These are phyloP conservation scores for Hyaloperonospora arabidopsidis DNA, from an alignment of 352 stramenopile species.

Conservation along the genomic window DNA sequence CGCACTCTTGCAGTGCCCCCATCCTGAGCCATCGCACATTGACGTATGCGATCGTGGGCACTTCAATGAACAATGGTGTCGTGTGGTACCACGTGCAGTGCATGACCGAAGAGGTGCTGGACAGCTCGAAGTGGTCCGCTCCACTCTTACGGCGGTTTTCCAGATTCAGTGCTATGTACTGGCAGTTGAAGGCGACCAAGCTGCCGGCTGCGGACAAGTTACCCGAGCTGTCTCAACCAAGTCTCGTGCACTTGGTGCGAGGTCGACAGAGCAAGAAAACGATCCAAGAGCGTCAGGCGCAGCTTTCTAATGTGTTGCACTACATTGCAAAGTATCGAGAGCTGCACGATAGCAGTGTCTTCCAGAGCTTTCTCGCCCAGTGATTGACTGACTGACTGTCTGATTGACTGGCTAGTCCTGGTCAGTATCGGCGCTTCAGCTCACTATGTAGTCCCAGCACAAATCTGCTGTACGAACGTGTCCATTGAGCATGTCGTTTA, in stretches of 20 bases:
- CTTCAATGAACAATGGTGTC: conserved; percentile 26
- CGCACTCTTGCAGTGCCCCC: conserved; percentile 5
- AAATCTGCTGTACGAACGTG: conserved; percentile 15
- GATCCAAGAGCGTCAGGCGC: conserved; percentile 36
- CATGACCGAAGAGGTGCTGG: conserved; percentile 21
- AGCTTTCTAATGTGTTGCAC: conserved; percentile 40
- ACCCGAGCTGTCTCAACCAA: conserved; percentile 30
- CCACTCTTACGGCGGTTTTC: conserved; percentile 40
- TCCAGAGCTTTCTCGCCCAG: conserved; percentile 38
- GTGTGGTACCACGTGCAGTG: conserved; percentile 39
- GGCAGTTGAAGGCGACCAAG: conserved; percentile 30
- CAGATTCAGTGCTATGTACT: conserved; percentile 47
- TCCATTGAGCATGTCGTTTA: conserved; percentile 12
- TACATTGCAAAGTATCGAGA: conserved; percentile 37
- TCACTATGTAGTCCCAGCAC: conserved; percentile 11
- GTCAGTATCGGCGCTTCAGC: too few relatives aligned
- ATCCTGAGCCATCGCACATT: background rate
- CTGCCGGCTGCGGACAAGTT: conserved; percentile 26
- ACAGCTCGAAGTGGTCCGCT: conserved; percentile 24
- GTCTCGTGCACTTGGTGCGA: conserved; percentile 40
- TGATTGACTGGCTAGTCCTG: background rate
- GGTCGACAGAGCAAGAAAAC: conserved; percentile 38
- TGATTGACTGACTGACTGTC: background rate
- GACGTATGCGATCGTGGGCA: conserved; percentile 31
- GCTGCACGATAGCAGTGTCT: conserved; percentile 35